These are phyloP conservation scores for Pseudonectria foliicola DNA, from an alignment of 2,329 filamentous ascomycete genomes.

Conservation along the genomic window DNA sequence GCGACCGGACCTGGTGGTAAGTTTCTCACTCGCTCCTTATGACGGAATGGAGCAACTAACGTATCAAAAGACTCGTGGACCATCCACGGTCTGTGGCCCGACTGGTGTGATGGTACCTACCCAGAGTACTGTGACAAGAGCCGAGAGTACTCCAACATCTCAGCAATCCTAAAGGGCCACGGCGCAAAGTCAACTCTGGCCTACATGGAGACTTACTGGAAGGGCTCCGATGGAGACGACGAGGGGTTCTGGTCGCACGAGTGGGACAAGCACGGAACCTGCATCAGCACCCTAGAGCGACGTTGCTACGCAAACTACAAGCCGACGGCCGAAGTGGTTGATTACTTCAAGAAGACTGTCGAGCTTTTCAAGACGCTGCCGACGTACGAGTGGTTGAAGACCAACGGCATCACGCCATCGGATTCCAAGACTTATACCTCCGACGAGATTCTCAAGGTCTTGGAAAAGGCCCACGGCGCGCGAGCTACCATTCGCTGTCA, in stretches of 20 bases:
- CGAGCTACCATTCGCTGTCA: constrained; percentile 53
- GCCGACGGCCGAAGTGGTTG: constrained; percentile 56
- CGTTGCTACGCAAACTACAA: constrained; percentile 58
- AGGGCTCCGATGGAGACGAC: constrained; percentile 57
- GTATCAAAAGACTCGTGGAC: constrained; percentile 57
- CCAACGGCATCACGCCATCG: constrained; percentile 53
- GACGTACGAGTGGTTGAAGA: constrained; percentile 54
- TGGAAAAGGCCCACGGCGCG: constrained; percentile 46
- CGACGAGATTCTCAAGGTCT: constrained; percentile 50
- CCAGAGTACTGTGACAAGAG: constrained; percentile 57
- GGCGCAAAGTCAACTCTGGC: constrained; percentile 46
- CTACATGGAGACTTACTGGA: constrained; percentile 68
- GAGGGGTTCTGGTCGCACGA: constrained; percentile 68
- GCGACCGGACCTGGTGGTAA: constrained; percentile 47
- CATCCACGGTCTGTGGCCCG: constrained; percentile 62
- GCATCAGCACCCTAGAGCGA: constrained; percentile 62
- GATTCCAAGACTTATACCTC: constrained; percentile 50
- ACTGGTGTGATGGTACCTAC: constrained; percentile 64
- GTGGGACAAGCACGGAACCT: constrained; percentile 69
- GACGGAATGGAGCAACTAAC: background rate
- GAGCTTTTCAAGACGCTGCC: constrained; percentile 59
- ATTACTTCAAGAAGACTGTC: constrained; percentile 62
- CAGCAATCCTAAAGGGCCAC: constrained; percentile 51
- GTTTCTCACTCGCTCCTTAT: background rate
- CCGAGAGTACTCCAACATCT: constrained; percentile 60